Conservation (phyloP, 768 basidiomycete species). For the Mycena epipterygia region DNA sequence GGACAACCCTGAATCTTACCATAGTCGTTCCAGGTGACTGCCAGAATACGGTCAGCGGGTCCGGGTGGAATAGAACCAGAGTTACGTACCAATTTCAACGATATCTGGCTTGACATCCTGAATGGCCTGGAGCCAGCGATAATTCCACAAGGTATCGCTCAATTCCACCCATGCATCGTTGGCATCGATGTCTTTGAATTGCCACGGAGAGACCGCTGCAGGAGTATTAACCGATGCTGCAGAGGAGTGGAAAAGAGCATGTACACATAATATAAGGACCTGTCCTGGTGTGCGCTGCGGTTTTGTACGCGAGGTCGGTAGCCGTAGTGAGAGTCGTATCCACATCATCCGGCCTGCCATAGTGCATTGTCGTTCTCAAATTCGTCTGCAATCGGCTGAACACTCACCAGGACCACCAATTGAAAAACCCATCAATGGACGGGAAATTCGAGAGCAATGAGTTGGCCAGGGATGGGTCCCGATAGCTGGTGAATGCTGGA, state of each 20-base stretch:
- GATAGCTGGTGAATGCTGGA: constrained; percentile 46
- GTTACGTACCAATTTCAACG: constrained; percentile 36
- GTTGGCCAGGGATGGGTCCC: constrained; percentile 39
- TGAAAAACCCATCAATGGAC: constrained; percentile 49
- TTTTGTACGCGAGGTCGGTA: constrained; percentile 44
- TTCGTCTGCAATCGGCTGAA: neutral
- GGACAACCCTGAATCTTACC: constrained; percentile 10
- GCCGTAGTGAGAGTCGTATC: constrained; percentile 40
- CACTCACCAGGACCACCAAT: constrained; percentile 50
- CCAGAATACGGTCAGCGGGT: neutral
- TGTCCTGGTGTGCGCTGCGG: constrained; percentile 35
- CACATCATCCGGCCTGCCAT: constrained; percentile 40
- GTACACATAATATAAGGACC: constrained; percentile 48
- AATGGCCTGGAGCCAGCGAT: constrained; percentile 45
- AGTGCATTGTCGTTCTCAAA: neutral
- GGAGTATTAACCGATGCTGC: neutral
- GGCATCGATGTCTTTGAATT: constrained; percentile 40
- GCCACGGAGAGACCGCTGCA: constrained; percentile 44
- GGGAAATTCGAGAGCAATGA: constrained; percentile 41
- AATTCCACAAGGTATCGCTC: constrained; percentile 43
- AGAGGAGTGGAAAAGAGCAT: neutral
- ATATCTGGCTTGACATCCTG: constrained; percentile 42
- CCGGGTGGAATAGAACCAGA: neutral
- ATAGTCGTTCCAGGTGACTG: constrained; percentile 40
- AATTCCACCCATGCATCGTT: constrained; percentile 43